Percentiles rank a stretch among this genome's conserved stretches.
These are phyloP conservation scores for Plasmodium inui DNA, from an alignment of 169 alveolate species.

Conservation along the genomic window DNA sequence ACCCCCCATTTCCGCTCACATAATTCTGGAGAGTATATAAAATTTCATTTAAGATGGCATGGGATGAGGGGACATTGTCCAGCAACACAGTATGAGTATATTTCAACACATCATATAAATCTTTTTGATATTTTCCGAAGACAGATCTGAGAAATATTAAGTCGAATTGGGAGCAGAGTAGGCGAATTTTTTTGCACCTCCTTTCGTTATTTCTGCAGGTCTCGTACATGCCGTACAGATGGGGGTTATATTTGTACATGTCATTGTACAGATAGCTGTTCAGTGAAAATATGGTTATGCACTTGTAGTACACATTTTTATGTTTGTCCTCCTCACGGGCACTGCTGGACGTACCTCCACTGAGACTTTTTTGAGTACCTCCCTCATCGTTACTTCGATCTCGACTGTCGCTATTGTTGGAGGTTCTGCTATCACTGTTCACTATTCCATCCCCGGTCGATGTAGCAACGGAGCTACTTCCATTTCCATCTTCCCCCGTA, in stretches of 20 bases:
- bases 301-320: constrained; percentile 15
- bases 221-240: constrained; percentile 57
- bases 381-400: neutral
- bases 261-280: constrained; percentile 63
- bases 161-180: constrained; percentile 47
- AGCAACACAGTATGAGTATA: constrained; percentile 51
- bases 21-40: constrained; percentile 44
- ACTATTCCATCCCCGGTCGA: neutral
- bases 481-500: neutral
- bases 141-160: constrained; percentile 73
- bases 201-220: constrained; percentile 64
- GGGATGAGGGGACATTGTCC: constrained; percentile 48
- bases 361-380: neutral
- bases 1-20: constrained; percentile 64
- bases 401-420: neutral
- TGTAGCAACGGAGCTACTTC: neutral
- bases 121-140: constrained; percentile 69
- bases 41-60: constrained; percentile 41
- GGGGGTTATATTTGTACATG: constrained; percentile 61
- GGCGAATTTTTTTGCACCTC: constrained; percentile 38
- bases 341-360: neutral
- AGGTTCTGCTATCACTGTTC: neutral
- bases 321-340: neutral
- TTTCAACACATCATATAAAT: constrained; percentile 50
- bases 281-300: constrained; percentile 60